Conservation (phyloP, 345 rosid genomes). For the Balakata baccata region DNA sequence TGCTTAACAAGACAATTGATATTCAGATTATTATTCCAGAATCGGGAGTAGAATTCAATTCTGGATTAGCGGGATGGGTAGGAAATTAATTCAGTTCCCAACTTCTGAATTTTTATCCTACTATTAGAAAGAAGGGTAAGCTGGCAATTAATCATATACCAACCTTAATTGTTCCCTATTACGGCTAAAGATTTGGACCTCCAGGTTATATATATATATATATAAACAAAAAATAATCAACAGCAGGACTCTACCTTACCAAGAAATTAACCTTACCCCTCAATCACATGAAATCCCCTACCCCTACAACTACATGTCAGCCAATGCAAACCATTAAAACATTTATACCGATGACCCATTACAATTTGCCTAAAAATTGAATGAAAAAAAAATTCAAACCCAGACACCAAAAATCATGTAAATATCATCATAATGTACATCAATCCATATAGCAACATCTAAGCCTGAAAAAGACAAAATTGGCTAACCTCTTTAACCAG, state of each 20-base stretch:
- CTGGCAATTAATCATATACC: neutral
- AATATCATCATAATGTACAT: neutral
- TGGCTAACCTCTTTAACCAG: conserved; percentile 35
- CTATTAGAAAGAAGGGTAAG: neutral
- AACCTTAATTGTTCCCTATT: neutral
- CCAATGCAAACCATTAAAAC: conserved; percentile 7
- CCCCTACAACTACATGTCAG: neutral
- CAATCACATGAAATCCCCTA: no score
- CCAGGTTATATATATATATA: neutral
- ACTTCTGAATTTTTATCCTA: neutral
- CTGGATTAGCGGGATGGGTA: neutral
- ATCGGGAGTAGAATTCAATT: neutral
- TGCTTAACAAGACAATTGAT: neutral
- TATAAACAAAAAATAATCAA: neutral
- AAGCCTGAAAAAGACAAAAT: conserved; percentile 23
- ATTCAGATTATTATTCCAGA: neutral
- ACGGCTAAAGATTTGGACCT: neutral
- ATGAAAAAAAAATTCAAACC: neutral
- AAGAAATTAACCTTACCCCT: no score
- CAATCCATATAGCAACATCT: conserved; percentile 1
- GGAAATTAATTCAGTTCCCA: conserved; percentile 1
- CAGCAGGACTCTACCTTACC: no score
- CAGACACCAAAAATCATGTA: neutral
- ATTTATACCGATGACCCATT: conserved; percentile 13
- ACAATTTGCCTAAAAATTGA: neutral